Evolutionary conservation across 2,329 filamentous ascomycete species (phyloP).

Genomic region (Podosphaera fusca): DNA sequence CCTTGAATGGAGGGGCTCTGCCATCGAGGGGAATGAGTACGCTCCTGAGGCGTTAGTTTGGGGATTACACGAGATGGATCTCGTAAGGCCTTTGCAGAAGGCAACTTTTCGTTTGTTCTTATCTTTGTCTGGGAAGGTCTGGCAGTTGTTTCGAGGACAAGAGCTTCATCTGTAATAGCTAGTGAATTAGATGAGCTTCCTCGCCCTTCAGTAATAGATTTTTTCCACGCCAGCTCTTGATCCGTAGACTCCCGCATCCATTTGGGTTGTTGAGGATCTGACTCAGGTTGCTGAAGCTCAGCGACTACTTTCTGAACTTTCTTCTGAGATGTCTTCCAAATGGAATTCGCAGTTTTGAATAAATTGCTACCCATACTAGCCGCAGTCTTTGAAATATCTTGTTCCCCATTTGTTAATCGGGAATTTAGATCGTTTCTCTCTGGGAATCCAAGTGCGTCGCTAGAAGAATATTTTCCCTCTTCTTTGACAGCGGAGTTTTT

Average conservation of each 20-base stretch:
- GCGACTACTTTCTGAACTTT: slow-evolving; percentile 79
- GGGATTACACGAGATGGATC: slow-evolving; percentile 28
- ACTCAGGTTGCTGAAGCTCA: slow-evolving; percentile 52
- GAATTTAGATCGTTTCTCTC: slow-evolving; percentile 27
- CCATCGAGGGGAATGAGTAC: slow-evolving; percentile 26
- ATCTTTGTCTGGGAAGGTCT: slow-evolving; percentile 25
- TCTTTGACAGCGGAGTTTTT: slow-evolving; percentile 7
- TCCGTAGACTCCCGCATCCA: slow-evolving; percentile 65
- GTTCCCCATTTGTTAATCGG: slow-evolving; percentile 34
- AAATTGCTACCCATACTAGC: slow-evolving; percentile 62
- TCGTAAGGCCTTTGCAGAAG: slow-evolving; percentile 15
- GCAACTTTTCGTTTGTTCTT: slow-evolving; percentile 10
- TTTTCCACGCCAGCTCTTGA: slow-evolving; percentile 17
- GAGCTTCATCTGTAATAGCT: slow-evolving; percentile 44
- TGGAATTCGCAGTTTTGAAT: slow-evolving; percentile 79
- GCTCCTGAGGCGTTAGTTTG: slow-evolving; percentile 18
- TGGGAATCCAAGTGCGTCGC: slow-evolving; percentile 11
- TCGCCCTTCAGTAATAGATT: slow-evolving; percentile 14
- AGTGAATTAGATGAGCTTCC: slow-evolving; percentile 3
- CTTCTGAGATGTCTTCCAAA: slow-evolving; percentile 91
- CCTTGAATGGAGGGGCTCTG: slow-evolving; percentile 27
- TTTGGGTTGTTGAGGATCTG: slow-evolving; percentile 60
- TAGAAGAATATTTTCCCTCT: slow-evolving; percentile 2
- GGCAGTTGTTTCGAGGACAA: slow-evolving; percentile 50
- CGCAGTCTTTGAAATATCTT: slow-evolving; percentile 59